Conservation (phyloP, 805 yeast genomes). For the Myxozyma geophila region DNA sequence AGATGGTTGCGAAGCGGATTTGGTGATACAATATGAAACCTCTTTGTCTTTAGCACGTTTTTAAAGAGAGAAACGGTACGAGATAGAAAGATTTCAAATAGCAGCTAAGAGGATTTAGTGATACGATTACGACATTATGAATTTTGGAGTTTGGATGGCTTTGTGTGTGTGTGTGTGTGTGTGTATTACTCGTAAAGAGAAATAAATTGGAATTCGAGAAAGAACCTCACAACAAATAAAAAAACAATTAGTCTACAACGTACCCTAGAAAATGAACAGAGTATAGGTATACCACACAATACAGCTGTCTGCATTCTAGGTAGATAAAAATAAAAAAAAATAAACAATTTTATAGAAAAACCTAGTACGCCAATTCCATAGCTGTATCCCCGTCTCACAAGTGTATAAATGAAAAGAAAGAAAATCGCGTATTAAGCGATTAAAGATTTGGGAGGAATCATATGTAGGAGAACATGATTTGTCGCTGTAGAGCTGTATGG, state of each 20-base stretch:
- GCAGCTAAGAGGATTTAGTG: conserved; percentile 51
- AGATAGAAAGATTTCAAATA: conserved; percentile 72
- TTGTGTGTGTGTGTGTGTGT: not conserved
- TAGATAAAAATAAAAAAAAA: not conserved
- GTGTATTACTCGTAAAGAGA: not conserved
- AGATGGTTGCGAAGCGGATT: conserved; percentile 76
- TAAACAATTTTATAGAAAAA: not conserved
- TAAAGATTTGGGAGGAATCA: too few relatives aligned
- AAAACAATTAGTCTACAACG: too few relatives aligned
- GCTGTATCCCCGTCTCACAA: not conserved
- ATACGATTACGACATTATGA: not conserved
- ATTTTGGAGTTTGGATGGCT: not conserved
- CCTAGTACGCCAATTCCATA: too few relatives aligned
- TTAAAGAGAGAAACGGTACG: too few relatives aligned
- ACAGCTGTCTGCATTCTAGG: not conserved
- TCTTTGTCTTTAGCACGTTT: too few relatives aligned
- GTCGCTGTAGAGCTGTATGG: not conserved
- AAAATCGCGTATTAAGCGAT: not conserved
- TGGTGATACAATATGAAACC: conserved; percentile 61
- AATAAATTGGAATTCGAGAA: not conserved
- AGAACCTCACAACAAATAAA: too few relatives aligned
- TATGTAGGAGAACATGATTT: too few relatives aligned
- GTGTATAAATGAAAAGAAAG: not conserved
- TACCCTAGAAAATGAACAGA: too few relatives aligned
- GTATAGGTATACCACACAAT: not conserved